Evolutionary conservation across 139 green algal species (phyloP).

Genomic region (Pseudopediastrum boryanum): DNA sequence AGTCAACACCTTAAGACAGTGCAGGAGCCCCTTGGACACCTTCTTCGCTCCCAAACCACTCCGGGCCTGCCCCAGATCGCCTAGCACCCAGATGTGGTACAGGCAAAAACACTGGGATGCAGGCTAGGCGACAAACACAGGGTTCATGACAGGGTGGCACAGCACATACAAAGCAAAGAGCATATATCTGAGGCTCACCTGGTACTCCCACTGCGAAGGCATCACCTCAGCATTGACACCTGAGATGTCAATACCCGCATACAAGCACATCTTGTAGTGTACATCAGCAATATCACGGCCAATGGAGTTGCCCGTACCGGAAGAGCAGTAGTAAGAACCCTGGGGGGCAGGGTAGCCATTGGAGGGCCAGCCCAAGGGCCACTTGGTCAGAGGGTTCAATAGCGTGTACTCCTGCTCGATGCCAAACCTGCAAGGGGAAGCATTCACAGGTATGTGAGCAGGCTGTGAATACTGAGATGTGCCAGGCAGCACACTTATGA

Average conservation of each 20-base stretch:
- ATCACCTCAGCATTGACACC: constrained; percentile 99
- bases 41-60: too few relatives aligned
- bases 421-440: constrained; percentile 25
- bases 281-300: constrained; percentile 94
- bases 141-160: too few relatives aligned
- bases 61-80: too few relatives aligned
- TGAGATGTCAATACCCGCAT: constrained; percentile 91
- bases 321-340: constrained; percentile 98
- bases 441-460: background rate
- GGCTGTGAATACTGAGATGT: too few relatives aligned
- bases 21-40: too few relatives aligned
- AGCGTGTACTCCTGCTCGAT: constrained; percentile 95
- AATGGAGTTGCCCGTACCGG: constrained; percentile 87
- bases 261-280: constrained; percentile 96
- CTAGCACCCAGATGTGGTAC: too few relatives aligned
- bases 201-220: constrained; percentile 98
- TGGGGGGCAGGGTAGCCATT: constrained; percentile 87
- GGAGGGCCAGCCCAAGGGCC: constrained; percentile 95
- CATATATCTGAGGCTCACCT: constrained; percentile 64
- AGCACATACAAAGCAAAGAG: too few relatives aligned
- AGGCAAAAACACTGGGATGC: too few relatives aligned
- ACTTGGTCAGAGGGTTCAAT: constrained; percentile 93
- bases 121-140: too few relatives aligned
- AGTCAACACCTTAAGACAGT: too few relatives aligned
- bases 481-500: too few relatives aligned